Percentiles rank a stretch among this genome's conserved stretches.
Conservation (phyloP, 768 basidiomycete genomes). For the Russula ochroleuca region DNA sequence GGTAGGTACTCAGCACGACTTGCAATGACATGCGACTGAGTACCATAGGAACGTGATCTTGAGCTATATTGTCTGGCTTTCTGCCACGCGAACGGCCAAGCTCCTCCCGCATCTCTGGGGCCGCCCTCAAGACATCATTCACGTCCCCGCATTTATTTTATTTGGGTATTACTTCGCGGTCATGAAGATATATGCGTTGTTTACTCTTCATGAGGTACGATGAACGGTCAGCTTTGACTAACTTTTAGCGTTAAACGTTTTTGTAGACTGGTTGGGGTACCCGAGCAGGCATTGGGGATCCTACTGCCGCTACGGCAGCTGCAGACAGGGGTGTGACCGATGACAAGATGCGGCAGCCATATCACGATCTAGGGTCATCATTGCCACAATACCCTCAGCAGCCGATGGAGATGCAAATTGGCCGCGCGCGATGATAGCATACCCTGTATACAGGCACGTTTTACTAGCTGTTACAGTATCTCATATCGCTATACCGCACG, state of each 20-base stretch:
- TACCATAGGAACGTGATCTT: constrained; percentile 57
- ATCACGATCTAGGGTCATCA: constrained; percentile 27
- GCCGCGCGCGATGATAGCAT: constrained; percentile 30
- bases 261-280: constrained; percentile 88
- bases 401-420: constrained; percentile 35
- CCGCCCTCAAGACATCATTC: constrained; percentile 53
- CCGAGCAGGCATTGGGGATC: constrained; percentile 89
- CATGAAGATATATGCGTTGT: constrained; percentile 91
- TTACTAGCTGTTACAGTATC: constrained; percentile 19
- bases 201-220: constrained; percentile 83
- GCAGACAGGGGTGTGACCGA: constrained; percentile 40
- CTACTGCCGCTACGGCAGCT: constrained; percentile 68
- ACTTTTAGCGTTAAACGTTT: neutral
- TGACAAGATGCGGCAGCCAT: constrained; percentile 20
- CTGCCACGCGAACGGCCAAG: constrained; percentile 71
- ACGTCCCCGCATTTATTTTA: constrained; percentile 61
- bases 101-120: constrained; percentile 58
- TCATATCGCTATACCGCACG: constrained; percentile 22
- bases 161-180: constrained; percentile 94
- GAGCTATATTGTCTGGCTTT: constrained; percentile 66
- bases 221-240: neutral
- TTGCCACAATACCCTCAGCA: constrained; percentile 29
- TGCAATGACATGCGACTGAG: neutral
- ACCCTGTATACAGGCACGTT: constrained; percentile 5
- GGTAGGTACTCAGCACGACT: constrained; percentile 44